Conservation (phyloP, 805 yeast genomes). For the Kazachstania martiniae region DNA sequence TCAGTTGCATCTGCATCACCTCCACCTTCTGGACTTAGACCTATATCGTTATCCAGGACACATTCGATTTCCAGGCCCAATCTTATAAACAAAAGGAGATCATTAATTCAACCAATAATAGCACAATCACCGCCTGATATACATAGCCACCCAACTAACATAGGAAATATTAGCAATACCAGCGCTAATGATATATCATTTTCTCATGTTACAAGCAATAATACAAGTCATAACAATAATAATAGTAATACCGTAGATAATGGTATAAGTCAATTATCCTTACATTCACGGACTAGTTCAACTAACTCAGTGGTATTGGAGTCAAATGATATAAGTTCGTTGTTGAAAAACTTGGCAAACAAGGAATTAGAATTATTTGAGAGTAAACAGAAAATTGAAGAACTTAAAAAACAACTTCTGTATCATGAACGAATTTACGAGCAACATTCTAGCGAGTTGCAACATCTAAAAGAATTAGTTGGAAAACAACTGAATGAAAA, state of each 20-base stretch:
- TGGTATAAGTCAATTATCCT: conserved; percentile 5
- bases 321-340: conserved; percentile 37
- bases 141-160: background rate
- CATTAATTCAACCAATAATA: conserved; percentile 21
- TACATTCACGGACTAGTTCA: conserved; percentile 12
- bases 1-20: background rate
- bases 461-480: conserved; percentile 27
- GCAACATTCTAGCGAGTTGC: conserved; percentile 26
- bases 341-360: conserved; percentile 49
- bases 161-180: background rate
- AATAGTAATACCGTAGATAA: conserved; percentile 1
- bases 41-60: conserved; percentile 3
- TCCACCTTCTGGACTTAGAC: background rate
- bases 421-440: conserved; percentile 43
- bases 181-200: too few species aligned
- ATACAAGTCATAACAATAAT: background rate
- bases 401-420: conserved; percentile 36
- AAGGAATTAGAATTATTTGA: conserved; percentile 63
- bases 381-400: conserved; percentile 43
- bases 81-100: conserved; percentile 15
- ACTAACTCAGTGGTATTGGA: conserved; percentile 6
- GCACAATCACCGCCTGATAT: conserved; percentile 10
- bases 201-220: too few species aligned
- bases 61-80: conserved; percentile 5
- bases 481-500: conserved; percentile 11